Percentiles rank a stretch among this genome's conserved stretches.
These are phyloP conservation scores for Scytalidium lignicola DNA, from an alignment of 2,329 filamentous ascomycete genomes.

Conservation along the genomic window DNA sequence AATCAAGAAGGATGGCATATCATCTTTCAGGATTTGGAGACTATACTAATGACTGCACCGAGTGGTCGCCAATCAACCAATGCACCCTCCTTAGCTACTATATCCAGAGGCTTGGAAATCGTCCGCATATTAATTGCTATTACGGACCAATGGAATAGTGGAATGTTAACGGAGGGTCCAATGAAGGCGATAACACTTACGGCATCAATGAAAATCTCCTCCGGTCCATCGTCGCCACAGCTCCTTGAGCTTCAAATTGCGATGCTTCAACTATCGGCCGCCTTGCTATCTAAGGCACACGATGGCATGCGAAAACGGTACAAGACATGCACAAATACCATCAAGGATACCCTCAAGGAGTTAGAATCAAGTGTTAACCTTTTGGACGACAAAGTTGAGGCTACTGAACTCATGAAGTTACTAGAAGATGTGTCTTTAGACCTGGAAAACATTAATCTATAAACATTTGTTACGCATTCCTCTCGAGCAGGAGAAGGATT, in stretches of 20 bases:
- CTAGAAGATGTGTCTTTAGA: slow-evolving; percentile 40
- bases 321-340: slow-evolving; percentile 43
- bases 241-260: slow-evolving; percentile 45
- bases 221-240: slow-evolving; percentile 8
- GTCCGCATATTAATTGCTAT: slow-evolving; percentile 50
- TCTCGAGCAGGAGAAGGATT: too few species aligned
- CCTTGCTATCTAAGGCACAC: slow-evolving; percentile 42
- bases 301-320: slow-evolving; percentile 45
- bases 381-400: slow-evolving; percentile 21
- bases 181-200: slow-evolving; percentile 48
- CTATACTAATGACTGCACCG: slow-evolving; percentile 34
- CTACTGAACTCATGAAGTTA: slow-evolving; percentile 33
- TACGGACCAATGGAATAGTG: slow-evolving; percentile 41
- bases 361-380: slow-evolving; percentile 26
- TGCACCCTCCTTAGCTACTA: slow-evolving; percentile 22
- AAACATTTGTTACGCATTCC: too few species aligned
- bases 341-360: slow-evolving; percentile 43
- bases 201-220: slow-evolving; percentile 30
- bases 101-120: slow-evolving; percentile 48
- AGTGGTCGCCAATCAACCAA: slow-evolving; percentile 3
- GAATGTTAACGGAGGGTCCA: slow-evolving; percentile 46
- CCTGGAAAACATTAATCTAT: slow-evolving; percentile 14
- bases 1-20: slow-evolving; percentile 49
- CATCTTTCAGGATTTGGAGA: slow-evolving; percentile 44
- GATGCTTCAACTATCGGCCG: slow-evolving; percentile 49